Evolutionary conservation across 768 basidiomycete species (phyloP).

Genomic region (Termitomyces sp.): DNA sequence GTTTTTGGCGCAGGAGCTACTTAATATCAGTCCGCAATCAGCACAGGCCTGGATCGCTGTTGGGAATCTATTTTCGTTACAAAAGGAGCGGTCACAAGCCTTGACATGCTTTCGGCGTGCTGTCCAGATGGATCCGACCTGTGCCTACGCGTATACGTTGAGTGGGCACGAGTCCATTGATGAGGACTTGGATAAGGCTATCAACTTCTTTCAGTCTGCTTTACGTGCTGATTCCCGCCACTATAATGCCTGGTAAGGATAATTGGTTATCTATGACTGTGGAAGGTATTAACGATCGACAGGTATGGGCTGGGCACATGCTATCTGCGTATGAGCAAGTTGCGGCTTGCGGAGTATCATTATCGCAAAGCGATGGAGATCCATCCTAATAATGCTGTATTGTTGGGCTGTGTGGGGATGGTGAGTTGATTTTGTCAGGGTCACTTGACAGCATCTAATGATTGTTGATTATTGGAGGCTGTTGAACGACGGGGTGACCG

Average conservation of each 20-base stretch:
- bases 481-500: constrained; percentile 83
- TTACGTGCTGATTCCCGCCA: constrained; percentile 89
- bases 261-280: constrained; percentile 15
- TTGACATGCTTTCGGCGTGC: constrained; percentile 93
- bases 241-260: constrained; percentile 94
- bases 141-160: constrained; percentile 94
- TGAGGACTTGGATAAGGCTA: constrained; percentile 91
- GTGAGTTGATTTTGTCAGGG: constrained; percentile 48
- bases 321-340: constrained; percentile 92
- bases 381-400: constrained; percentile 92
- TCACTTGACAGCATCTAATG: constrained; percentile 17
- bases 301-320: constrained; percentile 99
- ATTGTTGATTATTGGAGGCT: constrained; percentile 50
- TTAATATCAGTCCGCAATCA: constrained; percentile 78
- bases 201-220: constrained; percentile 89
- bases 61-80: constrained; percentile 92
- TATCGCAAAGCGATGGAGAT: constrained; percentile 90
- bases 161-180: constrained; percentile 97
- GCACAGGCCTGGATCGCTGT: constrained; percentile 95
- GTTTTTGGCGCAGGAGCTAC: constrained; percentile 88
- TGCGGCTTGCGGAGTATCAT: constrained; percentile 93
- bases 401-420: constrained; percentile 94
- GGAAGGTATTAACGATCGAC: constrained; percentile 14
- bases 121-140: constrained; percentile 80
- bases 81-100: constrained; percentile 92